Evolutionary conservation across 306 rosid species (phyloP).

Genomic region (Rubus idaeus): DNA sequence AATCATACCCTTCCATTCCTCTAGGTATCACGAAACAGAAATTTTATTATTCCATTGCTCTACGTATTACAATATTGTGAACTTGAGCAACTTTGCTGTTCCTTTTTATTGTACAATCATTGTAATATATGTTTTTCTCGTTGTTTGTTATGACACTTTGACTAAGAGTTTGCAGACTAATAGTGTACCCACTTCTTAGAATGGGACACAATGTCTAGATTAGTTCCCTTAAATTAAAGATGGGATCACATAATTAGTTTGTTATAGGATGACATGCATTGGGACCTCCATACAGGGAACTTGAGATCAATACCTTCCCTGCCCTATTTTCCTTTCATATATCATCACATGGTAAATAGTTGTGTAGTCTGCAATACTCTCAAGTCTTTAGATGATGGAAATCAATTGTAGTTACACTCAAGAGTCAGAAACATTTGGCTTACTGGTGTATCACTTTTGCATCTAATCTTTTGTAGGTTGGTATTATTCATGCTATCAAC

Average conservation of each 20-base stretch:
- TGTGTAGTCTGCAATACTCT: neutral
- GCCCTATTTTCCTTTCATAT: neutral
- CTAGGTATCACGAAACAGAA: neutral
- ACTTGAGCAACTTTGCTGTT: neutral
- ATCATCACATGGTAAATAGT: neutral
- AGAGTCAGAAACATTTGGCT: conserved; percentile 21
- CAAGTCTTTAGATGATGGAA: neutral
- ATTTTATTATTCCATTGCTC: neutral
- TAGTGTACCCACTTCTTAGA: neutral
- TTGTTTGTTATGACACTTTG: neutral
- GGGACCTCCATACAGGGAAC: neutral
- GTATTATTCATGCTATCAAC: conserved; percentile 87
- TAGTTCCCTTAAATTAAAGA: neutral
- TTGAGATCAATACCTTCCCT: neutral
- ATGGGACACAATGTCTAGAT: neutral
- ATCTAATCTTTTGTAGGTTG: conserved; percentile 54
- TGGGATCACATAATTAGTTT: neutral
- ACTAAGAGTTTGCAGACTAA: neutral
- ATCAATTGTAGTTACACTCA: neutral
- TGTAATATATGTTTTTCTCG: neutral
- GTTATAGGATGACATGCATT: neutral
- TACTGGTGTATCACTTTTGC: conserved; percentile 27
- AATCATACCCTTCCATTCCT: neutral
- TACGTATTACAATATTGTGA: neutral
- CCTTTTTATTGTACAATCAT: neutral